Conservation (phyloP, 768 basidiomycete genomes). For the Serendipita sp. region DNA sequence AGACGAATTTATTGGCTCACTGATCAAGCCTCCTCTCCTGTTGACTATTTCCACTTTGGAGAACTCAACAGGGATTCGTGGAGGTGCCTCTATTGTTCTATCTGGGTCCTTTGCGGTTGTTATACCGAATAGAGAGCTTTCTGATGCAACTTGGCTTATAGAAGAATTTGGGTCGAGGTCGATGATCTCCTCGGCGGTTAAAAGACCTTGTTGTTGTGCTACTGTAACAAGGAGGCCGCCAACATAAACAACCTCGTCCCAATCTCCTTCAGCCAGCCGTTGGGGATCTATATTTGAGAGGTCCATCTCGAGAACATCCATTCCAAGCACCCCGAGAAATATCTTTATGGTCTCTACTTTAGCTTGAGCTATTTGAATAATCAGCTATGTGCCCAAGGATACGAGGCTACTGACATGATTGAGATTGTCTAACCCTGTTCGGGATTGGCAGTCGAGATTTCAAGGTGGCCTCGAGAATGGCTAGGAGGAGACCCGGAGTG, state of each 20-base stretch:
- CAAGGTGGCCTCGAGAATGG: slow-evolving; percentile 49
- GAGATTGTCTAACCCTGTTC: slow-evolving; percentile 14
- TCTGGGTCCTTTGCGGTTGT: neutral
- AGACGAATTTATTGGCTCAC: neutral
- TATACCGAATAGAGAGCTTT: neutral
- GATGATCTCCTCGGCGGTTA: neutral
- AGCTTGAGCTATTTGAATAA: slow-evolving; percentile 11
- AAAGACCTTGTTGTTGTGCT: neutral
- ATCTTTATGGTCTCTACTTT: slow-evolving; percentile 56
- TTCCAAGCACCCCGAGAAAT: slow-evolving; percentile 57
- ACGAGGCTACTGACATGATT: slow-evolving; percentile 17
- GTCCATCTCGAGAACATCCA: slow-evolving; percentile 53
- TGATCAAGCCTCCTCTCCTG: neutral
- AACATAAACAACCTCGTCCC: slow-evolving; percentile 51
- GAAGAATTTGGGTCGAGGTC: neutral
- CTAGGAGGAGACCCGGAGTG: slow-evolving; percentile 55
- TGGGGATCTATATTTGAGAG: slow-evolving; percentile 50
- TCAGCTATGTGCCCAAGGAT: neutral
- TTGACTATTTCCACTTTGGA: neutral
- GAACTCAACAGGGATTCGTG: neutral
- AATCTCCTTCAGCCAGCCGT: slow-evolving; percentile 43
- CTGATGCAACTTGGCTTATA: neutral
- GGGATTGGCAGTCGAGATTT: slow-evolving; percentile 35
- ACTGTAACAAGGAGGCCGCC: slow-evolving; percentile 33
- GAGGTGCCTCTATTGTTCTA: neutral